phyloP scores from a whole-genome alignment of 148 eudicot genomes.

The Vaccinium corymbosum region DNA sequence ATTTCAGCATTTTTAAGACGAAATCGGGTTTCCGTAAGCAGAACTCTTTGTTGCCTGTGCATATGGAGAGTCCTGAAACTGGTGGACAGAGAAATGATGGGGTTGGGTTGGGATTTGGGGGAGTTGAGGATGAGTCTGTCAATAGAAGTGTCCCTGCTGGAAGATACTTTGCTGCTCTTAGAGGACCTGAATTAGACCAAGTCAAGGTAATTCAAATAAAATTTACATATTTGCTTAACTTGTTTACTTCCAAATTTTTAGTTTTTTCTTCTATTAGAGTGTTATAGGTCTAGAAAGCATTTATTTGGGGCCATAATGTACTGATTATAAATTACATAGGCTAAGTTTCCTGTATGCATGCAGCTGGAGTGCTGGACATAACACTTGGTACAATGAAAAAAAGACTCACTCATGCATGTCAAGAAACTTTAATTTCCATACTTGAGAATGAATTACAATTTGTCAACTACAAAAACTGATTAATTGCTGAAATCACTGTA shows the following conservation, averaged over 20 bases:
- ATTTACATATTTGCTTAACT: not conserved
- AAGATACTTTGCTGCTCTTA: slow-evolving; percentile 97
- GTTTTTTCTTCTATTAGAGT: no score
- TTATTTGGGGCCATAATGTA: no score
- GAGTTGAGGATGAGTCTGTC: slow-evolving; percentile 40
- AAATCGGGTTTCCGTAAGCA: slow-evolving; percentile 67
- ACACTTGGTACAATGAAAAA: no score
- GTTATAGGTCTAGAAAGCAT: no score
- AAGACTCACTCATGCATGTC: no score
- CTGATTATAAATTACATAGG: no score
- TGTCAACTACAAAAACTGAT: no score
- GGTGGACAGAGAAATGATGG: slow-evolving; percentile 22
- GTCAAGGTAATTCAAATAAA: slow-evolving; percentile 60
- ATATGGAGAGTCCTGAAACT: slow-evolving; percentile 33
- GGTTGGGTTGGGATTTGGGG: slow-evolving; percentile 20
- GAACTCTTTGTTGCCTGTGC: slow-evolving; percentile 49
- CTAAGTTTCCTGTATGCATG: no score
- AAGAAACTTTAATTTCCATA: no score
- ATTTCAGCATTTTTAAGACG: slow-evolving; percentile 73
- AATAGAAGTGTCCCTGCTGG: slow-evolving; percentile 89
- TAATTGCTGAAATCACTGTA: no score
- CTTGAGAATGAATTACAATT: no score
- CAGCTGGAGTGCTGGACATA: no score
- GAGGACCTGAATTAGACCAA: slow-evolving; percentile 91
- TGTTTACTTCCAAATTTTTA: not conserved